Base-by-base conservation (phyloP, 352 stramenopile genomes). In the Phytophthora melonis region DNA sequence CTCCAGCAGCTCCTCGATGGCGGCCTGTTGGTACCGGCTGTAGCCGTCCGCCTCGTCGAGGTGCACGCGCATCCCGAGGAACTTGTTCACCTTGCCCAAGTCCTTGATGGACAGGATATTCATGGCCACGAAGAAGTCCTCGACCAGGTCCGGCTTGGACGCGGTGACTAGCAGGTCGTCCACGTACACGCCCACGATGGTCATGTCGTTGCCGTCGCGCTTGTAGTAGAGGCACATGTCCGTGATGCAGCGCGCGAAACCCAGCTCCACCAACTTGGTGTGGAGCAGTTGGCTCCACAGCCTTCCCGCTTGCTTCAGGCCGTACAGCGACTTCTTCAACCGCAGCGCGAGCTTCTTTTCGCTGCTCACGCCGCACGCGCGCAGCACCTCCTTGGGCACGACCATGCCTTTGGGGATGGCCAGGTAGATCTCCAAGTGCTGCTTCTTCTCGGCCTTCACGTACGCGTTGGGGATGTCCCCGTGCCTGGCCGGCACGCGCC, bases 381-480 rank as follows among this genome's bases (percentile, higher is more conserved):
- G 39, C 8, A 39, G 14, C 27, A 64, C 18, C 4, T 58, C 18
- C 0, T 64, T 43, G 5, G 16, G 16, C 3, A 72, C 5, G 1
- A 34, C 14, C 54, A 70, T 70, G 9, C 55, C 27, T 8, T 77
- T 56, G 8, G 75, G 74, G 1, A 81, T 54, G 2, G 47, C 11
- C 32, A 83, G 10, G 59, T 64, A 80, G 19, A 80, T 82, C 3
- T 74, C 58, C 5, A 74, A 13, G 18, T 69, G 39, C n/a, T 70
- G 34, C 43, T 83, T 70, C 18, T 68, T 69, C 5, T 58, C 21
- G 4, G 61, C 72, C 47, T 78, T 74, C 14, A 76, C 36, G 43
- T 83, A 83, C 19, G 72, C 72, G 36, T 75, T 74, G 23, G 72
- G 68, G 5, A 80, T 63, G 14, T 79, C 77, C 27, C 74, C 62